phyloP scores from a whole-genome alignment of 306 rosid species.

The Morella rubra region DNA sequence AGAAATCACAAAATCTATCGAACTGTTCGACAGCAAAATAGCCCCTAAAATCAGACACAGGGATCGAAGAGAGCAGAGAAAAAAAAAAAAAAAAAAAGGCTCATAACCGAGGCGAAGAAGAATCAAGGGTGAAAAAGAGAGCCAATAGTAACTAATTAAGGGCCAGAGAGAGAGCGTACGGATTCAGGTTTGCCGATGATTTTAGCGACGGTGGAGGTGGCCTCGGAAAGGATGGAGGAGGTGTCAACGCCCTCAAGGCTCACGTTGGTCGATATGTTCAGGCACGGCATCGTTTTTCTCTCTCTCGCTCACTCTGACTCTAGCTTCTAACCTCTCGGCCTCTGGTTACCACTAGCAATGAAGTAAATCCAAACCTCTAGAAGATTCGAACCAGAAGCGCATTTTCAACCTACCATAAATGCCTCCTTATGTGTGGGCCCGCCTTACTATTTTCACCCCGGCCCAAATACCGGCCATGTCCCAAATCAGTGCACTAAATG shows the following conservation, averaged over 20 bases:
- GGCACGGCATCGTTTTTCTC: constrained; percentile 74
- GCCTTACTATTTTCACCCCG: neutral
- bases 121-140: neutral
- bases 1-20: neutral
- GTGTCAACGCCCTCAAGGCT: constrained; percentile 72
- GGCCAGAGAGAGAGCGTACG: constrained; percentile 31
- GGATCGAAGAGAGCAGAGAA: neutral
- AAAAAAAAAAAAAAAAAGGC: too few species aligned
- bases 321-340: neutral
- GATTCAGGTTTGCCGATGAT: constrained; percentile 78
- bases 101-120: neutral
- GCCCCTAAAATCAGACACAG: neutral
- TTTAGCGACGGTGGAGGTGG: constrained; percentile 76
- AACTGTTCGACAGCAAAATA: neutral
- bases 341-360: neutral
- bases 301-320: neutral
- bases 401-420: too few species aligned
- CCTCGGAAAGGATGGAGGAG: constrained; percentile 87
- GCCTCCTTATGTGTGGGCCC: too few species aligned
- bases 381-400: neutral
- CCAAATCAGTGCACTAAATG: too few species aligned
- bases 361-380: neutral
- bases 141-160: neutral
- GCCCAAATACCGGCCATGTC: too few species aligned
- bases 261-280: constrained; percentile 79